Conservation (phyloP, 306 rosid genomes). For the Trifolium dubium region DNA sequence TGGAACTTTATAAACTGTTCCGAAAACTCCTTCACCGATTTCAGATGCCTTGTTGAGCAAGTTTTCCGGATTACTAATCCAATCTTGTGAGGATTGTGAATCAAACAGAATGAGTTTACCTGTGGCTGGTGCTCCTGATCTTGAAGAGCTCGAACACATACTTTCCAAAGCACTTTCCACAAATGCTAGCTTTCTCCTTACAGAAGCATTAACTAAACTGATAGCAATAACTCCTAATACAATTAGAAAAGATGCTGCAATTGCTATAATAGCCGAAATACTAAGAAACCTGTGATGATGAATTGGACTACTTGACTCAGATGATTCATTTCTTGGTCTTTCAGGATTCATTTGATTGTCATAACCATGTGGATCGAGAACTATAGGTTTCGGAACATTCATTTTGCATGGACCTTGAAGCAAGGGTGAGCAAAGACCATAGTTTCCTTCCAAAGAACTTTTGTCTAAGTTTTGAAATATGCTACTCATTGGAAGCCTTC, state of each 20-base stretch:
- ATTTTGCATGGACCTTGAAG: slow-evolving; percentile 86
- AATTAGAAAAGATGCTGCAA: slow-evolving; percentile 72
- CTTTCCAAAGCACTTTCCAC: slow-evolving; percentile 86
- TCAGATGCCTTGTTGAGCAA: slow-evolving; percentile 78
- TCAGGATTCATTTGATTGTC: slow-evolving; percentile 57
- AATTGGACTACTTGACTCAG: slow-evolving; percentile 1
- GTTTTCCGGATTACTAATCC: slow-evolving; percentile 60
- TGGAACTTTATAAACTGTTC: slow-evolving; percentile 80
- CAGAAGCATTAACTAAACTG: slow-evolving; percentile 70
- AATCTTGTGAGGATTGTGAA: slow-evolving; percentile 49
- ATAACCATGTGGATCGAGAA: slow-evolving; percentile 81
- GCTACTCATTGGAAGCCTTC: slow-evolving; percentile 78
- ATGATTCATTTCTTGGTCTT: slow-evolving; percentile 47
- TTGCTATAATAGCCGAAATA: slow-evolving; percentile 79
- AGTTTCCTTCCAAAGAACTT: slow-evolving; percentile 86
- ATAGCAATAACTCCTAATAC: slow-evolving; percentile 72
- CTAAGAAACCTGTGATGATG: slow-evolving; percentile 75
- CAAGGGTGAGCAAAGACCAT: slow-evolving; percentile 86
- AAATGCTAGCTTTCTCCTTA: slow-evolving; percentile 69
- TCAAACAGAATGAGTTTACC: slow-evolving; percentile 84
- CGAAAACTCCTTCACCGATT: slow-evolving; percentile 89
- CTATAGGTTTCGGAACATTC: slow-evolving; percentile 92
- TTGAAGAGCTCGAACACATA: slow-evolving; percentile 81
- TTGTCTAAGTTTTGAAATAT: slow-evolving; percentile 78
- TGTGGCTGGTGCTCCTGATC: slow-evolving; percentile 63